Evolutionary conservation across 2,329 filamentous ascomycete genomes (phyloP).

Genomic region (Aspergillus flavus): DNA sequence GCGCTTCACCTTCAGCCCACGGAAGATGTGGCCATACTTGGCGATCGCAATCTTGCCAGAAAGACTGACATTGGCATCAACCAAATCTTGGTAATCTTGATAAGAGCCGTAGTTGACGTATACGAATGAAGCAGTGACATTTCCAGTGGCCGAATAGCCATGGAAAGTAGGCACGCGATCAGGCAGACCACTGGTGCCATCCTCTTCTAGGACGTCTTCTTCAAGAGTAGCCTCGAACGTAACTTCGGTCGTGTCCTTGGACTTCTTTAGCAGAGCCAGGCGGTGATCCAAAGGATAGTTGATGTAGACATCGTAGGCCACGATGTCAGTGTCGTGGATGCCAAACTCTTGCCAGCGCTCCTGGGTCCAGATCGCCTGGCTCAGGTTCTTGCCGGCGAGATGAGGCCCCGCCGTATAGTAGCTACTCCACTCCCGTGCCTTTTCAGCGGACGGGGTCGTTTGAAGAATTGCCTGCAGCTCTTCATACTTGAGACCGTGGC

Average conservation of each 20-base stretch:
- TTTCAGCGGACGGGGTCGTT: constrained; percentile 56
- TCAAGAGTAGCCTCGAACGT: constrained; percentile 78
- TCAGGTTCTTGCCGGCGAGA: constrained; percentile 75
- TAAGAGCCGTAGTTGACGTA: constrained; percentile 92
- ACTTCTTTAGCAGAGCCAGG: constrained; percentile 64
- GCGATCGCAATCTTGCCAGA: constrained; percentile 84
- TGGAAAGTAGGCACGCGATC: constrained; percentile 88
- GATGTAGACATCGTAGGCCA: constrained; percentile 74
- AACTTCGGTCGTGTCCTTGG: constrained; percentile 51
- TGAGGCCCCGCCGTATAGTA: constrained; percentile 80
- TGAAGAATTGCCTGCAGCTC: constrained; percentile 58
- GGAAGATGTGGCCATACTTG: constrained; percentile 84
- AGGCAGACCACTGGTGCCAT: constrained; percentile 72
- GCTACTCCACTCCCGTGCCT: constrained; percentile 70
- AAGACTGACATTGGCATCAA: constrained; percentile 72
- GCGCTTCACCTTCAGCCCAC: constrained; percentile 88
- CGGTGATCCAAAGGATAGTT: constrained; percentile 76
- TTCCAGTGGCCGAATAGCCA: constrained; percentile 88
- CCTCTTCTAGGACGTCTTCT: constrained; percentile 82
- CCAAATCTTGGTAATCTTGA: constrained; percentile 79
- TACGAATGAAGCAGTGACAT: constrained; percentile 84
- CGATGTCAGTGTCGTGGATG: constrained; percentile 59
- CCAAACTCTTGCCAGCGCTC: constrained; percentile 74
- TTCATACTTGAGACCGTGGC: constrained; percentile 54
- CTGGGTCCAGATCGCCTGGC: constrained; percentile 75